Evolutionary conservation across 331 rosid genomes (phyloP).

Genomic region (Stylosanthes scabra): DNA sequence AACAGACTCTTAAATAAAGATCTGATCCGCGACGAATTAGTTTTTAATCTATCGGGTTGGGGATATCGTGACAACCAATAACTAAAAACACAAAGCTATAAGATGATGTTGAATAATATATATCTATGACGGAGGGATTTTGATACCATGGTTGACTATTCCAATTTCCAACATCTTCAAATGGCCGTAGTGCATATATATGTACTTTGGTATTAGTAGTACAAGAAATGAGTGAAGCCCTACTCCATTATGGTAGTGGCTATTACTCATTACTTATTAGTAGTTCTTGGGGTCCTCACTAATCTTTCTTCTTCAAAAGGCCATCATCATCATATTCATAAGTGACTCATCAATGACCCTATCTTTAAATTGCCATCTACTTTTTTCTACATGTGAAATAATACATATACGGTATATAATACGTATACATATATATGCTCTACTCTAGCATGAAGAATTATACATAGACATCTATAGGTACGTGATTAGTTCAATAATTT

Average conservation of each 20-base stretch:
- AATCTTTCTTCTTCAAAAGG: constrained; percentile 40
- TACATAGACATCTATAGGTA: neutral
- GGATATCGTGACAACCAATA: no score
- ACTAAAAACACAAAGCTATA: constrained; percentile 38
- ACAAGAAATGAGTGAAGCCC: constrained; percentile 61
- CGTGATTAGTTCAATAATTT: no score
- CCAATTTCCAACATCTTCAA: constrained; percentile 43
- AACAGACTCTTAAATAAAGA: no score
- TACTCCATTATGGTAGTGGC: constrained; percentile 9
- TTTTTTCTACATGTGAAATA: neutral
- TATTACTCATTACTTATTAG: neutral
- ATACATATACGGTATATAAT: neutral
- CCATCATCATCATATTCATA: constrained; percentile 44
- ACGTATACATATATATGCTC: neutral
- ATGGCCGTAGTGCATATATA: constrained; percentile 16
- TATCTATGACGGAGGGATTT: constrained; percentile 26
- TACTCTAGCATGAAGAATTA: neutral
- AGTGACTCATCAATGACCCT: constrained; percentile 18
- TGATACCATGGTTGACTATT: constrained; percentile 70
- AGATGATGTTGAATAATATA: constrained; percentile 40
- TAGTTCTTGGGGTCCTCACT: constrained; percentile 48
- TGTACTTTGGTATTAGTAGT: constrained; percentile 53
- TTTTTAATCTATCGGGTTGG: no score
- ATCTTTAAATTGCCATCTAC: constrained; percentile 9
- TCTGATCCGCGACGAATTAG: no score